Evolutionary conservation across 176 grass and related monocot genomes (phyloP), one percentile per base, ranked within the genome.

Genomic region (Avena sativa): DNA sequence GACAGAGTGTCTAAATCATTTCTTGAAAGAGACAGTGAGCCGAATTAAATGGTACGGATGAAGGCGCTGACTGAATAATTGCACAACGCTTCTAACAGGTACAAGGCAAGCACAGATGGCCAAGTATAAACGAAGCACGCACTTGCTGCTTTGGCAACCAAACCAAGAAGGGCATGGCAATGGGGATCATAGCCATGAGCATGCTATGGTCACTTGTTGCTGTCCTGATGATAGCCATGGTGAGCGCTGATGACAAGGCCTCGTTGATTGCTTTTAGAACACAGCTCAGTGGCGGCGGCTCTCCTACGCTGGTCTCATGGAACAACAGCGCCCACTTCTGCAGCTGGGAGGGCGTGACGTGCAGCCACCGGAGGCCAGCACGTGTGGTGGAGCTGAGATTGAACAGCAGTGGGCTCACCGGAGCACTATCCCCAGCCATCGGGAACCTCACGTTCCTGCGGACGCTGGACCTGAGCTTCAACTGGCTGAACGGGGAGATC

Each of bases 371-470:
- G 64, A 67, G 64, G 30, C 28, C 63, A 61, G 5, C 13, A 8
- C 64, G 64, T 28, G 64, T 67, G 64, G 64, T 67, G 64, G 28
- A 67, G 28, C 28, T 67, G 64, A 67, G 64, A 67, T 34, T 67
- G 64, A 67, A 67, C 0, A 4, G 64, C 14, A 67, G 28, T 28
- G 64, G 64, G 64, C 64, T 67, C 64, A 67, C 64, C 30, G 64
- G 64, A 67, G 30, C 13, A 0, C 64, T 67, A 5, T 36, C 64
- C 30, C 28, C 14, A 0, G 64, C 64, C 64, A 0, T 67, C 14
- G 64, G 64, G 28, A 67, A 67, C 64, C 30, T 67, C 64, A 36
- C 28, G 2, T 36, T 67, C 30, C 64, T 67, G 28, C 30, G 64
- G 28, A 67, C 64, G 6, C 30, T 67, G 64, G 64, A 67, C 64